Evolutionary conservation across 345 rosid genomes (phyloP), one percentile per base, ranked within the genome.

Genomic region (Nephelium lappaceum): DNA sequence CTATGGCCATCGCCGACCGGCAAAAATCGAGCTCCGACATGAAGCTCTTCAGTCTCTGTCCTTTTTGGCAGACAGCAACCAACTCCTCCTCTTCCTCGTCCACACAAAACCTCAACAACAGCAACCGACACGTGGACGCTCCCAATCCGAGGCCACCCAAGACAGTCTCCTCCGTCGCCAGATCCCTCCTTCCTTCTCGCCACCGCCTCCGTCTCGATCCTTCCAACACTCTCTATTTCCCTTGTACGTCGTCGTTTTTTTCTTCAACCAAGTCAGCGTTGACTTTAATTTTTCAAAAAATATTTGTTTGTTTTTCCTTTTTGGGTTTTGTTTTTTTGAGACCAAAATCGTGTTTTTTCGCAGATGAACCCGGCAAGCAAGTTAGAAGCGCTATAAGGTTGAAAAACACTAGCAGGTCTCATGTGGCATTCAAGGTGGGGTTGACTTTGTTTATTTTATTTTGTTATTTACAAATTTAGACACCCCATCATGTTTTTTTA

Each of bases 151-250:
- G 84, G 62, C 83, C 89, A 21, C 14, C 91, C 24, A 79, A 57
- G 65, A 86, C 95, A 45, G 85, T 92, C 65, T 91, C 97, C 19
- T 90, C 92, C 49, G 89, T 95, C 41, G 98, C 97, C 39, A 91
- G 91, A 86, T 93, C 98, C 78, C 91, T 95, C 43, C 87, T 95
- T 2, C 99, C 99, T 24, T 72, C 95, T 47, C 91, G 97, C 4
- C 97, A 95, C 6, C 86, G 97, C 58, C 98, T 95, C 79, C 97
- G 98, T 21, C 90, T 95, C 41, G 99, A 95, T 79, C 99, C 99
- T 74, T 39, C 96, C 25, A 88, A 84, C 31, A 87, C 83, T 5
- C 95, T 95, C 58, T 95, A 92, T 78, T 93, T 93, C 84, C 95
- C 98, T 71, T 91, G 99, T 95, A 84, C 53, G 91, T 64, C 63